A percentile compares a stretch with the other conserved stretches of the same genome.
Evolutionary conservation across 2,329 filamentous ascomycete genomes (phyloP).

Genomic region (Lecanicillium sp.): DNA sequence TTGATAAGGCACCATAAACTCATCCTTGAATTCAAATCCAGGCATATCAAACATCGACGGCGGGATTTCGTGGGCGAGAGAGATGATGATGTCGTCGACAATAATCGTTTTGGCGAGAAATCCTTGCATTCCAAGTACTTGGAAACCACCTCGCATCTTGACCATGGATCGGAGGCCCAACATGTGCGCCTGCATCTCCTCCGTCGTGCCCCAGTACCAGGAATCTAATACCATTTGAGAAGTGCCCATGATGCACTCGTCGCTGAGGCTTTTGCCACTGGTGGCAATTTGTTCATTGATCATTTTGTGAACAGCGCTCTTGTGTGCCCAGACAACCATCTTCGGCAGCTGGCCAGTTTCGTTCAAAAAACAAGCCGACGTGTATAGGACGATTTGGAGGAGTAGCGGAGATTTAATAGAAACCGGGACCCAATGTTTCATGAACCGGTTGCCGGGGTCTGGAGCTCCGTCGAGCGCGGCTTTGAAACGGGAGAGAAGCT

Average conservation of each 20-base stretch:
- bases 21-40: conserved; percentile 34
- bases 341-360: conserved; percentile 40
- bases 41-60: conserved; percentile 32
- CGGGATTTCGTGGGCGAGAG: conserved; percentile 37
- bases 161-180: conserved; percentile 41
- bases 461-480: conserved; percentile 41
- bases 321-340: conserved; percentile 33
- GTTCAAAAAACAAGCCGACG: conserved; percentile 42
- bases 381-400: conserved; percentile 40
- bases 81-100: conserved; percentile 40
- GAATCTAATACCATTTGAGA: conserved; percentile 42
- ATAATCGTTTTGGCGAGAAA: conserved; percentile 40
- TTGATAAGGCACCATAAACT: conserved; percentile 30
- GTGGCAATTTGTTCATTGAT: conserved; percentile 39
- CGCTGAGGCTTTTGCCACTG: conserved; percentile 27
- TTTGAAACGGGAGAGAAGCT: conserved; percentile 42
- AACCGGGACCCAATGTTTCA: conserved; percentile 39
- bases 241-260: conserved; percentile 39
- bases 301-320: conserved; percentile 33
- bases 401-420: conserved; percentile 42
- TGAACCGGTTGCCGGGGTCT: conserved; percentile 34
- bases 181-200: conserved; percentile 38
- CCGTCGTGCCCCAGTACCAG: conserved; percentile 45
- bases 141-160: conserved; percentile 35
- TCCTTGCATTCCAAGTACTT: conserved; percentile 36